A percentile compares a stretch with the other conserved stretches of the same genome.
These are phyloP conservation scores for Reticulascus tulasneorum DNA, from an alignment of 2,329 filamentous ascomycete species.

Conservation along the genomic window DNA sequence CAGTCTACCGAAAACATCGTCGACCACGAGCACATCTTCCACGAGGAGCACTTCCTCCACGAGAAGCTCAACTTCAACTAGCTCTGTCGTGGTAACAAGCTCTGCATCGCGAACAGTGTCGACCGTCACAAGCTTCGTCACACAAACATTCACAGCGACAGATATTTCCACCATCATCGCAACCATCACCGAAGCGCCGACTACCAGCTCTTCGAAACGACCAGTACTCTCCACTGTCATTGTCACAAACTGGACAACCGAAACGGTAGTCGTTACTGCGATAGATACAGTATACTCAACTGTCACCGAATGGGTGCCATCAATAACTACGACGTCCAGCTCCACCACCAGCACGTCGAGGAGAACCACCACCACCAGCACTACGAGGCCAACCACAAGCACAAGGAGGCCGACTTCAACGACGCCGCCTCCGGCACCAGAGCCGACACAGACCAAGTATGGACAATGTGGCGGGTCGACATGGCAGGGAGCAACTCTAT, in stretches of 20 bases:
- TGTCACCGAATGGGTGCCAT: slow-evolving; percentile 6
- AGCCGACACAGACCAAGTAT: slow-evolving; percentile 11
- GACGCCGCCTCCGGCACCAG: slow-evolving; percentile 3
- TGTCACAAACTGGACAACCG: slow-evolving; percentile 8
- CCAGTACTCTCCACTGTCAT: slow-evolving; percentile 2
- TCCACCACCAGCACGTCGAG: slow-evolving; percentile 1
- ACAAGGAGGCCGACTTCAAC: slow-evolving; percentile 3
- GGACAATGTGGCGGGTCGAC: slow-evolving; percentile 11
- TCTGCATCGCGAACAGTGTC: no score
- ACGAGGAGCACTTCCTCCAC: not conserved
- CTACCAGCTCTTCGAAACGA: not conserved
- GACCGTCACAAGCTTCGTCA: not conserved
- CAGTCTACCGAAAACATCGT: not conserved
- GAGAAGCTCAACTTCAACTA: not conserved
- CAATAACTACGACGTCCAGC: slow-evolving; percentile 1
- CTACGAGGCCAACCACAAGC: not conserved
- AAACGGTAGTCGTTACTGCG: slow-evolving; percentile 4
- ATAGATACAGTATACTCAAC: slow-evolving; percentile 8
- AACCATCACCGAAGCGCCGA: not conserved
- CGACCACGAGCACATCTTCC: not conserved
- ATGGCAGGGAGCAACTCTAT: slow-evolving; percentile 7
- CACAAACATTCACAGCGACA: no score
- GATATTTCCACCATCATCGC: not conserved
- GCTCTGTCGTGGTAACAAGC: no score
- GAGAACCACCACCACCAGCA: not conserved